Percentiles rank a stretch among this genome's conserved stretches.
Conservation (phyloP, 305 asterid species). For the Petunia hybrid region DNA sequence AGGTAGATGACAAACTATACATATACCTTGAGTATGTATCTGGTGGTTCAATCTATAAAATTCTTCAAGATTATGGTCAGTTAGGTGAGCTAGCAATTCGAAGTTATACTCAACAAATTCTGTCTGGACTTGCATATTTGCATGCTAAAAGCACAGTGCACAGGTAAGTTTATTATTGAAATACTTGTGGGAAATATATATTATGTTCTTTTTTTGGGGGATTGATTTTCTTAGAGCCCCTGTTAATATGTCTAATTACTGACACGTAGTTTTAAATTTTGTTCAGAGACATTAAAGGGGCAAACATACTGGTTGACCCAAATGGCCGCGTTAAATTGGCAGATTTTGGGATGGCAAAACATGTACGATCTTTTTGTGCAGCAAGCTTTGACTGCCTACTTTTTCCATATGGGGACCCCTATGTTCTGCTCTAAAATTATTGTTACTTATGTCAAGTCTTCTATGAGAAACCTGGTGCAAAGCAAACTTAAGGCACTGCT, state of each 20-base stretch:
- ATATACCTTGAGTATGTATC: constrained; percentile 74
- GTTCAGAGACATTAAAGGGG: constrained; percentile 81
- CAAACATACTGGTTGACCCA: constrained; percentile 83
- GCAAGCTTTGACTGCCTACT: background rate
- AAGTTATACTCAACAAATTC: constrained; percentile 38
- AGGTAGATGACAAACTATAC: constrained; percentile 67
- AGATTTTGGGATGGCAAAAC: constrained; percentile 53
- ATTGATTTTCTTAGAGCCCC: constrained; percentile 1
- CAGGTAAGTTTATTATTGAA: constrained; percentile 36
- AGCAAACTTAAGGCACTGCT: constrained; percentile 15
- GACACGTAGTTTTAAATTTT: constrained; percentile 28
- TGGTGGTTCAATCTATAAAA: constrained; percentile 76
- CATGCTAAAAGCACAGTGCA: constrained; percentile 45
- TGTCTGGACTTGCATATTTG: constrained; percentile 48
- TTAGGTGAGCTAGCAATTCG: constrained; percentile 74
- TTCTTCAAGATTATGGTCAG: constrained; percentile 77
- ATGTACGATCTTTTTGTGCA: constrained; percentile 35
- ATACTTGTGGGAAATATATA: constrained; percentile 29
- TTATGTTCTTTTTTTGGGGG: background rate
- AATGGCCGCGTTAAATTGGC: constrained; percentile 62
- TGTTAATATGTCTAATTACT: background rate
- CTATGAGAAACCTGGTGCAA: constrained; percentile 5
- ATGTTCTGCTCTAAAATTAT: background rate
- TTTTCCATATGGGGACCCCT: background rate
- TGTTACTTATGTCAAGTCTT: background rate